Evolutionary conservation across 2,329 filamentous ascomycete species (phyloP), one percentile per base, ranked within the genome.

Genomic region (Claviceps quebecensis): DNA sequence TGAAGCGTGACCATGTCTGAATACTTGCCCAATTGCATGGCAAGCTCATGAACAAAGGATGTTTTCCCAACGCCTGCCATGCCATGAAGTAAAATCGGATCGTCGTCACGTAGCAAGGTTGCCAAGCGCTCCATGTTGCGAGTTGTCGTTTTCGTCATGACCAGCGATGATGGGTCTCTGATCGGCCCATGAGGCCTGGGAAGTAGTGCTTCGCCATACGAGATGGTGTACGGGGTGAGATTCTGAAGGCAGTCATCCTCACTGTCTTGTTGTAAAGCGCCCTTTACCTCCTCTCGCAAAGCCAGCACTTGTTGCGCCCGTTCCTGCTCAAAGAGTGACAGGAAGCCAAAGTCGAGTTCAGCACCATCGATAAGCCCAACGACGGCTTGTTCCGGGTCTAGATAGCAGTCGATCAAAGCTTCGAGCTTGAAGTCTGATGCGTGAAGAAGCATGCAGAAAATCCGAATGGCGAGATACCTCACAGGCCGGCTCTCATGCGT

Each of bases 41-140:
- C 90, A 54, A 91, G 77, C 63, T 96, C 84, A 56, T 87, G 85
- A 14, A 94, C 80, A 19, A 95, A 68, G 0, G 87, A 82, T 0
- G 93, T 96, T 71, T 99, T 99, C 48, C 93, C 93, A 36, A 86
- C 86, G 19, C 94, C 91, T 7, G 91, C 80, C 14, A 87, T 72
- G 1, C 93, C 93, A 56, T 88, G 80, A 4, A 98, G 74, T 19
- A 98, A 72, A 38, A 96, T 74, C 0, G 94, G 88, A 0, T 81
- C 80, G 1, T 78, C 65, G 4, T 73, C 73, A 45, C 85, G 81
- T 34, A 98, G 71, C 46, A 83, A 76, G 29, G 69, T 67, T 2
- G 86, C 85, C 52, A 97, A 75, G 11, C 66, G 72, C 59, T 80
- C 77, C 39, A 95, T 71, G 57, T 97, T 98, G 9, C 65, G 65